Percentiles rank a stretch among this genome's conserved stretches.
These are phyloP conservation scores for Clonostachys rosea DNA, from an alignment of 2,329 filamentous ascomycete genomes.

Conservation along the genomic window DNA sequence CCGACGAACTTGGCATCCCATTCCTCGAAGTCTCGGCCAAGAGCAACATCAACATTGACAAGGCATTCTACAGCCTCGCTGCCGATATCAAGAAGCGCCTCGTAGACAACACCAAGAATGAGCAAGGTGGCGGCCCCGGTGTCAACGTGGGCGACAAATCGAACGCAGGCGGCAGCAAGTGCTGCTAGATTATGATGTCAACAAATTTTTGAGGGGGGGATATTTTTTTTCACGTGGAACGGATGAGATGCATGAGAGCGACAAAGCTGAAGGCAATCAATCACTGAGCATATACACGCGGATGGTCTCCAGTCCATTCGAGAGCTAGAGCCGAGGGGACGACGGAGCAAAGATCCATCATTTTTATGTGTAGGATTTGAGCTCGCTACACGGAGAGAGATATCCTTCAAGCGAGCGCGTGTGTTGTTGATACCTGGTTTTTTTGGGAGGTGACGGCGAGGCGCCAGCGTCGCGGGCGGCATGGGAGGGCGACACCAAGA, in stretches of 20 bases:
- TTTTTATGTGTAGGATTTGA: not conserved
- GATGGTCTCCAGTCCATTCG: not conserved
- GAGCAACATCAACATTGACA: slow-evolving; percentile 99
- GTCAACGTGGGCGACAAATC: slow-evolving; percentile 67
- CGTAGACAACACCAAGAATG: slow-evolving; percentile 83
- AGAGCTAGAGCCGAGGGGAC: not conserved
- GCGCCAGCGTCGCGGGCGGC: no score
- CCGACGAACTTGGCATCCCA: slow-evolving; percentile 92
- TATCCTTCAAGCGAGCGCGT: no score
- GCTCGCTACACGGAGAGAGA: no score
- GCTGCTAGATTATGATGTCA: slow-evolving; percentile 56
- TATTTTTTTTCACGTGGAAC: not conserved
- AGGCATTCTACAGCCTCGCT: slow-evolving; percentile 94
- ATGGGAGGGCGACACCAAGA: no score
- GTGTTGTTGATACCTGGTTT: no score
- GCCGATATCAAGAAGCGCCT: slow-evolving; percentile 98
- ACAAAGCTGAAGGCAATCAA: not conserved
- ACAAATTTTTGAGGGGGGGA: not conserved
- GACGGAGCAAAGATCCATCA: not conserved
- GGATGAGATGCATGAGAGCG: no score
- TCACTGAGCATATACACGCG: not conserved
- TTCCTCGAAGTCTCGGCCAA: slow-evolving; percentile 99
- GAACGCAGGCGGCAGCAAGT: slow-evolving; percentile 58
- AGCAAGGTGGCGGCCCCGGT: slow-evolving; percentile 52
- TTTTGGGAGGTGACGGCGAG: no score